Percentiles rank a stretch among this genome's conserved stretches.
phyloP scores from a whole-genome alignment of 129 eudicot genomes.

The Oenanthe sinensis region DNA sequence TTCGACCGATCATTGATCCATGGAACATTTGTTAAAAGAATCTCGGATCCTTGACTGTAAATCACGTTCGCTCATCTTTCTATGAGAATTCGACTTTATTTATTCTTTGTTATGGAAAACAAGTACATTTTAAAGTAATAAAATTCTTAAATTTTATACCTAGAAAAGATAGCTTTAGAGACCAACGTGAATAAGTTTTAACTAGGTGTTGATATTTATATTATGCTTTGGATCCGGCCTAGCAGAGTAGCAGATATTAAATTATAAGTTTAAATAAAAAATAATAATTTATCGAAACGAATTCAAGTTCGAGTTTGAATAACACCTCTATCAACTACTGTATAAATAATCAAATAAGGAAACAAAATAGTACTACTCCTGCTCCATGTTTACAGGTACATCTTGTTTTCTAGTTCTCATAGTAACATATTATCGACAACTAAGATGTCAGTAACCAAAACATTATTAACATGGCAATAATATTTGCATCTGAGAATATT shows the following conservation, averaged over 20 bases:
- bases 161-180: neutral
- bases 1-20: neutral
- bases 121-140: neutral
- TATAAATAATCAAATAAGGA: no score
- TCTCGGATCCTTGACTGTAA: conserved; percentile 1
- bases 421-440: neutral
- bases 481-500: neutral
- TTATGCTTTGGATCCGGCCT: no score
- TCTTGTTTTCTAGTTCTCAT: neutral
- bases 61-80: neutral
- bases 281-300: no score
- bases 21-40: neutral
- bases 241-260: no score
- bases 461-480: neutral
- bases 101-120: neutral
- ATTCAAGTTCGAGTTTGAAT: neutral
- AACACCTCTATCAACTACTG: no score
- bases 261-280: no score
- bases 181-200: no score
- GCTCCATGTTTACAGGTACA: neutral
- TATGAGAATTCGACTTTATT: neutral
- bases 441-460: neutral
- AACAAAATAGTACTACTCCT: neutral
- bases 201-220: no score
- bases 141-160: neutral